Base-by-base conservation (phyloP, 176 grass and related monocot species). In the Cenchrus purpureus region DNA sequence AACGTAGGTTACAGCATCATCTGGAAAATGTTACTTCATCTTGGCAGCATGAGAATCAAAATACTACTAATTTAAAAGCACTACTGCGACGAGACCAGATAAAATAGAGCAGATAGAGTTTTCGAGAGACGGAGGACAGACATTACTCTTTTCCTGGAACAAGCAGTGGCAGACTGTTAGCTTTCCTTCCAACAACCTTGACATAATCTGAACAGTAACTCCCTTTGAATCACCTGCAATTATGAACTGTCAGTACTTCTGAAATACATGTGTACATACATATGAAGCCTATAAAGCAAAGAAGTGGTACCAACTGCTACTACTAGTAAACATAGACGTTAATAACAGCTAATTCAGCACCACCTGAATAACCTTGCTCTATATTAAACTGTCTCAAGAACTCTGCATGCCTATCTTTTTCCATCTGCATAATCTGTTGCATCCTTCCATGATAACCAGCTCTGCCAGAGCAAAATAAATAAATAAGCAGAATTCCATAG, bases 171-270 rank as follows among this genome's bases (percentile, higher is more conserved):
- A 98, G 76, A 98, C 88, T 65, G 74, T 86, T 80, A 95, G 86
- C 73, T 93, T 95, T 84, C 91, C 96, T 84, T 98, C 96, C 91
- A 95, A 91, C 54, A 80, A 82, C 71, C 89, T 94, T 86, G 96
- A 92, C 74, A 95, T 78, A 85, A 98, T 95, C 77, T 87, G 87
- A 85, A 94, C 91, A 62, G 73, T 91, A 65, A 93, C 65, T 66
- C 84, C 83, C 46, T 72, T 90, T 89, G 78, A 86, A 88, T 81
- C 71, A 79, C 89, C 93, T 95, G 74, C 40, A 84, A 93, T 63
- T 19, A 66, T 40, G 46, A 83, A 80, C n/a, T 73, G 34, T 76
- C 46, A 61, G 15, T 65, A 75, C 20, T 50, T 84, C 20, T 45
- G 43, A 28, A 71, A 79, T 70, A 74, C 50, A 29, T 45, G 32